phyloP scores from a whole-genome alignment of 1,284 basidiomycete species.

The Sanghuangporus weigelae region DNA sequence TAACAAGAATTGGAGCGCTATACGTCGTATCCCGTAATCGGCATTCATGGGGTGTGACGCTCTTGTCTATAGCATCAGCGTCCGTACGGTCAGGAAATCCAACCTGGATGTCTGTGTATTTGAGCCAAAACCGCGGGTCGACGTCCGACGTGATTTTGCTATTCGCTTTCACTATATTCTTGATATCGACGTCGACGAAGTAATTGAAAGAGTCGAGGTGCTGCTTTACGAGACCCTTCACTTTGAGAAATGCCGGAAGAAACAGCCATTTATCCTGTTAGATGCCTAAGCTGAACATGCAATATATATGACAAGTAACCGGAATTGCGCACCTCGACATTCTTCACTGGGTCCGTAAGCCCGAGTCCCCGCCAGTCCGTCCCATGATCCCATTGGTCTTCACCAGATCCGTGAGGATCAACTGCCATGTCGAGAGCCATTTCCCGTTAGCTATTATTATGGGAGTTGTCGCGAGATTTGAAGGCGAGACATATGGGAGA shows the following conservation, averaged over 20 bases:
- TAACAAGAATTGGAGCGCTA: conserved; percentile 90
- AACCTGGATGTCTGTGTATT: conserved; percentile 94
- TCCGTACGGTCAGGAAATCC: conserved; percentile 90
- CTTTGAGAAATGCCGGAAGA: conserved; percentile 90
- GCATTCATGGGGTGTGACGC: conserved; percentile 96
- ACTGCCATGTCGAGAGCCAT: conserved; percentile 16
- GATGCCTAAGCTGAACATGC: neutral
- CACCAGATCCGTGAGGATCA: conserved; percentile 28
- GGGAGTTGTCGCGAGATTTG: too few relatives aligned
- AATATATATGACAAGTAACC: neutral
- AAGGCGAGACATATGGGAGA: too few relatives aligned
- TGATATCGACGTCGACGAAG: conserved; percentile 96
- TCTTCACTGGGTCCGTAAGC: conserved; percentile 74
- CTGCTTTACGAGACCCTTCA: conserved; percentile 98
- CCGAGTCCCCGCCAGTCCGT: conserved; percentile 67
- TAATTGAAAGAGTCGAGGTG: conserved; percentile 99
- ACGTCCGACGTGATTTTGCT: conserved; percentile 93
- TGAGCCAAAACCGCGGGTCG: conserved; percentile 95
- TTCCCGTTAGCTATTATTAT: neutral
- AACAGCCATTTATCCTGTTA: conserved; percentile 94
- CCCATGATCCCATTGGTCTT: conserved; percentile 56
- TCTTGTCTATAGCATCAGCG: conserved; percentile 72
- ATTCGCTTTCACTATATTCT: conserved; percentile 94
- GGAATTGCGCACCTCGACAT: conserved; percentile 54
- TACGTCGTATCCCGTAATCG: conserved; percentile 96